Evolutionary conservation across 345 rosid genomes (phyloP).

Genomic region (Arabidopsis arenosa): DNA sequence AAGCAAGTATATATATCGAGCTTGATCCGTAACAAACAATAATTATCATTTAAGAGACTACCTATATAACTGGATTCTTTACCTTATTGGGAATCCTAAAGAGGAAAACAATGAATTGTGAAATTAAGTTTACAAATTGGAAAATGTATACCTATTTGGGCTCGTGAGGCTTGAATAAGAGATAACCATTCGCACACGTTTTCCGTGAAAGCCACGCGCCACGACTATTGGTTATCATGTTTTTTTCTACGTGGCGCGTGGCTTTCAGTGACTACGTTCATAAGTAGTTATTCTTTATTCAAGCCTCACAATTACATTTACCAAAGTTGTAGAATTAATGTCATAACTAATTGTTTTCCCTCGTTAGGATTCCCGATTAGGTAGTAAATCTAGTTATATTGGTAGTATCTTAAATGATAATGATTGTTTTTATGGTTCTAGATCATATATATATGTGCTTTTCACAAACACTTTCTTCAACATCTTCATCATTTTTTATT

Average conservation of each 20-base stretch:
- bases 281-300: neutral
- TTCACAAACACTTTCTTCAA: neutral
- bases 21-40: neutral
- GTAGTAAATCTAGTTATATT: slow-evolving; percentile 2
- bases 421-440: neutral
- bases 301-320: neutral
- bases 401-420: neutral
- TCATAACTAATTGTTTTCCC: neutral
- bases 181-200: neutral
- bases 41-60: neutral
- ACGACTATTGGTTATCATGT: no score
- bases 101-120: neutral
- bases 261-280: neutral
- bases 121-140: neutral
- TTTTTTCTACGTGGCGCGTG: neutral
- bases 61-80: neutral
- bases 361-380: slow-evolving; percentile 5
- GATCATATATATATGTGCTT: neutral
- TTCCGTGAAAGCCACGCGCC: neutral
- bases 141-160: neutral
- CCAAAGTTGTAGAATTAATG: neutral
- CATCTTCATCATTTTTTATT: neutral
- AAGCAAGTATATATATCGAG: neutral
- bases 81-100: neutral
- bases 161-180: neutral